Evolutionary conservation across 2,329 filamentous ascomycete species (phyloP), one percentile per base, ranked within the genome.

Genomic region (Penicillium sp.): DNA sequence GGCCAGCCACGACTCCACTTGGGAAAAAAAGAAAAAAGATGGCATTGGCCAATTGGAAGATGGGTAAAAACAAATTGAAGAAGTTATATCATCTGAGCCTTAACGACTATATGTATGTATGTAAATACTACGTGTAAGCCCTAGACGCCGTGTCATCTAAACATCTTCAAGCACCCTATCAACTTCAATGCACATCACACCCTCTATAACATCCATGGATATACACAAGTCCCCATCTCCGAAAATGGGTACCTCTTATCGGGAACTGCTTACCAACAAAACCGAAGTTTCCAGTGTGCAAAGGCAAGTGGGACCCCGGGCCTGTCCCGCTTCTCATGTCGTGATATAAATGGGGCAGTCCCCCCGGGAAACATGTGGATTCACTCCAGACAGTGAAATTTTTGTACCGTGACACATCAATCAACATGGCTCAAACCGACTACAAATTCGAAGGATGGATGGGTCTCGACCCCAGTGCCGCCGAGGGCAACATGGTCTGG

Each of bases 361-460:
- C 29, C 38, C 56, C 51, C 47, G 5, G 7, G 14, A 26, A 29
- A 34, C 18, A 38, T 26, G 16, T 18, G 23, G 4, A 10, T 16
- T 7, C 7, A n/a, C 23, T 23, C 3, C 23, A 36, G 5, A 6
- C 41, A 27, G 23, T 14, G 8, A 23, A 40, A 36, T 11, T 10
- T 53, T 26, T 23, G 23, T 23, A 23, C 23, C 23, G 23, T 23
- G 23, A 23, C 23, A 11, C 36, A 19, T 18, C 19, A 3, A 19
- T 48, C 49, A 54, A 35, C 13, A 65, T 64, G 61, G 44, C 61
- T 14, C 50, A 59, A 41, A 65, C 70, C 53, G 71, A 78, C 59
- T 79, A 79, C 69, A 78, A 77, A 52, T 84, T 84, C 65, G 75
- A 81, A 66, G 82, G 82, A 63, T 84, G 82, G 81, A 73, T 83